Evolutionary conservation across 2,329 filamentous ascomycete genomes (phyloP), one percentile per base, ranked within the genome.

Genomic region (Lasiodiplodia gonubiensis): DNA sequence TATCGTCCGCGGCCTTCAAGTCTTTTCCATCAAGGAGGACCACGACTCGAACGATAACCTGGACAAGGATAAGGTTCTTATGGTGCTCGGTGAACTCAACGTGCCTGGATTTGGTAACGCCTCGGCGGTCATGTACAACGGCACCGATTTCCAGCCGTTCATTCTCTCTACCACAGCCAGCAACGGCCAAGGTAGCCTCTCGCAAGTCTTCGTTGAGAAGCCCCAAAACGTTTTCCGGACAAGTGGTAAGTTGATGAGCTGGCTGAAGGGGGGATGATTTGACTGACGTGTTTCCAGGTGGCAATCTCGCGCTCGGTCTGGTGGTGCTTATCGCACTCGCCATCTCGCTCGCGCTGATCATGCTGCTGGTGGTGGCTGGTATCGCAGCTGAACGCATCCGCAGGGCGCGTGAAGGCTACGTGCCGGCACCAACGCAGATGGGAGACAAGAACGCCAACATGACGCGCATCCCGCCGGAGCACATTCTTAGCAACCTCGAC

Each of bases 81-180:
- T 99, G 80, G 83, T 98, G 60, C 92, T 92, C n/a, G 95, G 95
- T 48, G 87, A 90, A 64, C 87, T 99, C 71, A 86, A 88, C 70
- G 84, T 98, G 21, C 88, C 90, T 0, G 82, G 82, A 59, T 93
- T 93, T 75, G 94, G 94, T 68, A 90, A 89, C 67, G 92, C 91
- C 6, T 97, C 94, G 16, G 93, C 92, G 10, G 94, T 90, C 8
- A 82, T 97, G 33, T 99, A 92, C 82, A 92, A 98, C 74, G 95
- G 95, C 73, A 92, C 89, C 12, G 81, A 83, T 2, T 89, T 94
- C 76, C 84, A 84, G 63, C 94, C 95, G 0, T 97, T 94, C 77
- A 86, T 93, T 49, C 86, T 99, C 51, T 90, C 88, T 54, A 63
- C 46, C n/a, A 90, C 85, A 68, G 80, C 85, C 14, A 85, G 88